These are phyloP conservation scores for Linum tenue DNA, from an alignment of 345 rosid species.

Conservation along the genomic window DNA sequence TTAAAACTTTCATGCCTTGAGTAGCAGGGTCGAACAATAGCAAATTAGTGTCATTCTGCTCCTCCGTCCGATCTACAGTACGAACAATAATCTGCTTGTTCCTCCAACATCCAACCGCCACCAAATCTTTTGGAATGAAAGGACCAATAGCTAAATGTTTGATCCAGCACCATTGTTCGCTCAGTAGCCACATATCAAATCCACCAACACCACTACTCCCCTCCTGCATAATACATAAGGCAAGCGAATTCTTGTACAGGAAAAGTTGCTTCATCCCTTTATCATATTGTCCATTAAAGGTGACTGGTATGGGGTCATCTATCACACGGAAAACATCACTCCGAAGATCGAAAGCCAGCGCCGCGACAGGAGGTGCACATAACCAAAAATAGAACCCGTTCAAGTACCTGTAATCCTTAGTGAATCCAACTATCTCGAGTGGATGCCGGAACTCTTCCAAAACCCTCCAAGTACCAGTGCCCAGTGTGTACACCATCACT, in stretches of 20 bases:
- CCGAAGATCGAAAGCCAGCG: not conserved
- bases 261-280: not conserved
- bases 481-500: not conserved
- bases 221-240: not conserved
- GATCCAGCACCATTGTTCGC: not conserved
- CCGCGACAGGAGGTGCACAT: not conserved
- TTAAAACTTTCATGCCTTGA: not conserved
- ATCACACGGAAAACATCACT: not conserved
- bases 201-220: not conserved
- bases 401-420: not conserved
- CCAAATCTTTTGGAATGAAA: not conserved
- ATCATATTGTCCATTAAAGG: not conserved
- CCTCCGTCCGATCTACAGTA: not conserved
- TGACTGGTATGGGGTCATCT: not conserved
- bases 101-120: not conserved
- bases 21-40: not conserved
- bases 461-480: not conserved
- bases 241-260: not conserved
- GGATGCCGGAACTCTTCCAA: not conserved
- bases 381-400: not conserved
- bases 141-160: not conserved
- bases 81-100: too few relatives aligned
- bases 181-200: not conserved
- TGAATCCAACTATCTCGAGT: not conserved
- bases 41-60: not conserved